Conservation (phyloP, 371 early-diverging fungal species). For the Apophysomyces elegans region DNA sequence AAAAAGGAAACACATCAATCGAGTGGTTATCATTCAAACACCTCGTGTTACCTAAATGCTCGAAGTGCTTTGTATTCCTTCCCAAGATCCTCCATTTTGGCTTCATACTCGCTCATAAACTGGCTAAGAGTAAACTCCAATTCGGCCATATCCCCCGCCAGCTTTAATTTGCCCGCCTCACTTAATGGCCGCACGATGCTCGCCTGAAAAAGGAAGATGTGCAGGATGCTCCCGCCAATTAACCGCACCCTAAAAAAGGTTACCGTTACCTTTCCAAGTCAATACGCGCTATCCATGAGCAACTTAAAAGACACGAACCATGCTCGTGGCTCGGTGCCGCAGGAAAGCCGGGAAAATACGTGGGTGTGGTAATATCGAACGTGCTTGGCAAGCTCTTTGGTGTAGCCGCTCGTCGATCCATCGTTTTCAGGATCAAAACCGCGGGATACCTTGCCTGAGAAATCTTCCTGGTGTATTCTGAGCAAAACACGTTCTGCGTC, state of each 20-base stretch:
- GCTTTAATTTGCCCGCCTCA: constrained; percentile 64
- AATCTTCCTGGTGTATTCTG: constrained; percentile 70
- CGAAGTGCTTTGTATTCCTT: constrained; percentile 61
- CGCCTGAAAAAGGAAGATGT: constrained; percentile 66
- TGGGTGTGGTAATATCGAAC: constrained; percentile 63
- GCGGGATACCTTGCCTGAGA: constrained; percentile 38
- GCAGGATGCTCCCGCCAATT: constrained; percentile 52
- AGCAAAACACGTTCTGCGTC: constrained; percentile 58
- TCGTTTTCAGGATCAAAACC: constrained; percentile 27
- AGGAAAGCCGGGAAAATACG: constrained; percentile 59
- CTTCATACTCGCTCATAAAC: constrained; percentile 53
- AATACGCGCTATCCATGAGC: not conserved
- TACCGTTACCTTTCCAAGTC: not conserved
- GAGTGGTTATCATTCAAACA: constrained; percentile 4
- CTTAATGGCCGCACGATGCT: constrained; percentile 62
- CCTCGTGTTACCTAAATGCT: constrained; percentile 50
- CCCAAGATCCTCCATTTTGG: constrained; percentile 59
- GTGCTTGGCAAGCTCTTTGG: constrained; percentile 58
- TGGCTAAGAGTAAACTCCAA: constrained; percentile 68
- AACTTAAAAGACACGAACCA: constrained; percentile 44
- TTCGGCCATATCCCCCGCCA: constrained; percentile 75
- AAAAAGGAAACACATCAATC: not conserved
- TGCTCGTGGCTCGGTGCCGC: constrained; percentile 61
- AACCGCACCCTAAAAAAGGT: constrained; percentile 46
- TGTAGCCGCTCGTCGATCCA: constrained; percentile 45